phyloP scores from a whole-genome alignment of 1,284 basidiomycete genomes.

The Apiotrichum gracile region DNA sequence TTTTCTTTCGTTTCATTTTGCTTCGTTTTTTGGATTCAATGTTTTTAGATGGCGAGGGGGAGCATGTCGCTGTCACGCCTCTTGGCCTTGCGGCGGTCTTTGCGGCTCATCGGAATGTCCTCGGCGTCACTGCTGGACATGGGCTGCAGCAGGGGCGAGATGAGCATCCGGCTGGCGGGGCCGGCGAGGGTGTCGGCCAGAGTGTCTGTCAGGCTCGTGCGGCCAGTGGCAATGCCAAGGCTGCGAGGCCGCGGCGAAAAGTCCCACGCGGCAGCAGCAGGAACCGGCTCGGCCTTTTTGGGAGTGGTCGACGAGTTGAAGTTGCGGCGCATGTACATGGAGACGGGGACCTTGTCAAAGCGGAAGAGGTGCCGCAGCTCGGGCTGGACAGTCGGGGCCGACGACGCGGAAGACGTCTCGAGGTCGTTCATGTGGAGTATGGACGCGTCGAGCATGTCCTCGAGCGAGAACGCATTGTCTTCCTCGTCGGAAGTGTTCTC shows the following conservation, averaged over 20 bases:
- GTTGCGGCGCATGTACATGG: constrained; percentile 37
- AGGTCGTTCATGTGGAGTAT: constrained; percentile 26
- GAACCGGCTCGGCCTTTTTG: background rate
- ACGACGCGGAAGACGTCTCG: constrained; percentile 11
- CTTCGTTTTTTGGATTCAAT: background rate
- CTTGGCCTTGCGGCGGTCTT: constrained; percentile 11
- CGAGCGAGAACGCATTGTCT: constrained; percentile 27
- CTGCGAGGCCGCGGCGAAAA: constrained; percentile 2
- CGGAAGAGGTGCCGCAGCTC: constrained; percentile 33
- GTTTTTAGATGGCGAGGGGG: constrained; percentile 14
- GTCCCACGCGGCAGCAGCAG: background rate
- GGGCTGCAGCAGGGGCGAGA: constrained; percentile 15
- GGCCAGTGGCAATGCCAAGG: constrained; percentile 3
- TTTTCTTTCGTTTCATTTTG: background rate
- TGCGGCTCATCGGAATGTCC: constrained; percentile 13
- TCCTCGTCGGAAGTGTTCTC: constrained; percentile 28
- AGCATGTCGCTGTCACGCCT: constrained; percentile 6
- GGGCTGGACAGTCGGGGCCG: constrained; percentile 8
- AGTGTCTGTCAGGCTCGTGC: constrained; percentile 5
- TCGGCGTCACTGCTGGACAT: constrained; percentile 2
- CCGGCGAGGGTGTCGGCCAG: constrained; percentile 12
- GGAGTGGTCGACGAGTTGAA: constrained; percentile 14
- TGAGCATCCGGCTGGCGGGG: constrained; percentile 16
- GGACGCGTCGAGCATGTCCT: constrained; percentile 41
- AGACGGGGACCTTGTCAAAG: constrained; percentile 41